Evolutionary conservation across 106 monocot genomes (phyloP).

Genomic region (Phalaenopsis aphrodite): DNA sequence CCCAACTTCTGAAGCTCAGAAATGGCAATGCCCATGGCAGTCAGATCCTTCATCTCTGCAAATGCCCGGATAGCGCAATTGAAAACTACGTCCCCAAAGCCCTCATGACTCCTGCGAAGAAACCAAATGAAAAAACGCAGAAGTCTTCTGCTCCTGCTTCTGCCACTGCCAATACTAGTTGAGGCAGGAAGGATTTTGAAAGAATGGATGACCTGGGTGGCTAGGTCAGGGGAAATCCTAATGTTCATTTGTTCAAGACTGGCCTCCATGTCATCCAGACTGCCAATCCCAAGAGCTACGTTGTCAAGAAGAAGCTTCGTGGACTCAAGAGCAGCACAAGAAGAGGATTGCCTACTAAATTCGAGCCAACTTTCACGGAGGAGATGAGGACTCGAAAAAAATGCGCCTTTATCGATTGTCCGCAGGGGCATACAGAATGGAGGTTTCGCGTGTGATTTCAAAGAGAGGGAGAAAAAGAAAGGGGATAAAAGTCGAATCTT

Average conservation of each 20-base stretch:
- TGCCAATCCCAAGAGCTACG: slow-evolving; percentile 30
- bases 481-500: background rate
- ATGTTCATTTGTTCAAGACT: slow-evolving; percentile 22
- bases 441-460: background rate
- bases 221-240: slow-evolving; percentile 20
- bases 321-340: background rate
- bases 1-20: slow-evolving; percentile 23
- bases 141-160: slow-evolving; percentile 12
- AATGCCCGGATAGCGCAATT: slow-evolving; percentile 31
- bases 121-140: slow-evolving; percentile 5
- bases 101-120: background rate
- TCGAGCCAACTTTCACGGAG: background rate
- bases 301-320: slow-evolving; percentile 8
- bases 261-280: slow-evolving; percentile 56
- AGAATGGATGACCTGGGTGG: slow-evolving; percentile 27
- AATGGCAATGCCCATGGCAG: slow-evolving; percentile 34
- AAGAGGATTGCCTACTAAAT: background rate
- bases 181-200: slow-evolving; percentile 5
- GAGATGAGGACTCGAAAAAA: background rate
- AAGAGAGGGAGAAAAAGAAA: background rate
- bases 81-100: slow-evolving; percentile 23
- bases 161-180: background rate
- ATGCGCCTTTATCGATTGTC: background rate
- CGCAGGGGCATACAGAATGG: background rate
- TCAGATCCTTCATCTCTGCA: slow-evolving; percentile 35